These are phyloP conservation scores for Colletotrichum sp. DNA, from an alignment of 2,329 filamentous ascomycete genomes.

Conservation along the genomic window DNA sequence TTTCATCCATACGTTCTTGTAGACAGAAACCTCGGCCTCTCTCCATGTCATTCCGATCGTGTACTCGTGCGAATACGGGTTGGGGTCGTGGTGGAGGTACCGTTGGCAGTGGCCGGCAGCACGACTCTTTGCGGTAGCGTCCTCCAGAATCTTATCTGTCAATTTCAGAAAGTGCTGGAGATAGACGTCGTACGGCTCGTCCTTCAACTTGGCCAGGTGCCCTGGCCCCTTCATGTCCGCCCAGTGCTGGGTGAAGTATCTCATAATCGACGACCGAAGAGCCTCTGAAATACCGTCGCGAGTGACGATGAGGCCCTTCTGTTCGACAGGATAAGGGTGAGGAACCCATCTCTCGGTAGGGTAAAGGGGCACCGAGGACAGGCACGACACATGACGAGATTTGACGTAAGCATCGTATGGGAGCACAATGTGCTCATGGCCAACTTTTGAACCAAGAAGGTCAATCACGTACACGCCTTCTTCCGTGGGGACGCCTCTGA, in stretches of 20 bases:
- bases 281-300: neutral
- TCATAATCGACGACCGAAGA: neutral
- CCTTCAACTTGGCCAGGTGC: neutral
- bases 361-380: neutral
- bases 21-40: neutral
- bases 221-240: neutral
- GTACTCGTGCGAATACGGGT: slow-evolving; percentile 15
- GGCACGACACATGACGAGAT: neutral
- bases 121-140: neutral
- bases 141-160: neutral
- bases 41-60: slow-evolving; percentile 3
- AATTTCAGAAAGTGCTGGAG: neutral
- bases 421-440: neutral
- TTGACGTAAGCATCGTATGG: neutral
- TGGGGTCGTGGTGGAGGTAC: slow-evolving; percentile 11
- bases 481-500: neutral
- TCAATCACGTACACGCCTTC: slow-evolving; percentile 12
- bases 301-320: neutral
- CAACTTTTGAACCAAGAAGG: slow-evolving; percentile 6
- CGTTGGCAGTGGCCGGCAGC: neutral
- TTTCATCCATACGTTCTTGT: slow-evolving; percentile 12
- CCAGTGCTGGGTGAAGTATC: neutral
- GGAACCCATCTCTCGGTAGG: neutral
- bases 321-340: neutral
- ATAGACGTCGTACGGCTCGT: neutral